These are phyloP conservation scores for Colletotrichum sojae DNA, from an alignment of 2,329 filamentous ascomycete species.

Conservation along the genomic window DNA sequence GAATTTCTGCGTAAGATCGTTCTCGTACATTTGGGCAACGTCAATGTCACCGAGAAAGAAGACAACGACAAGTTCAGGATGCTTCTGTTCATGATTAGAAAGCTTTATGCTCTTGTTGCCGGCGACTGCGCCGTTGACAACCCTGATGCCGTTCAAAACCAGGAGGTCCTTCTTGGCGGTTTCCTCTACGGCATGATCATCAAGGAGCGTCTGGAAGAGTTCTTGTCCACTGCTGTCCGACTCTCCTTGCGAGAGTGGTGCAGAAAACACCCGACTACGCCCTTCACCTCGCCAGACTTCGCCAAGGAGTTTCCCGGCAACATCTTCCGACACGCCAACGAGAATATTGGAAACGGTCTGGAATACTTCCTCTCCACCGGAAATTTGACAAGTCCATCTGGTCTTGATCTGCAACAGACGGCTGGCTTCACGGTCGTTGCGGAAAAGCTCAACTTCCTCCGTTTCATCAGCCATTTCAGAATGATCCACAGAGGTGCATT, in stretches of 20 bases:
- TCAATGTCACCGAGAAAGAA: constrained; percentile 86
- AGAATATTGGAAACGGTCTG: constrained; percentile 87
- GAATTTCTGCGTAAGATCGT: constrained; percentile 94
- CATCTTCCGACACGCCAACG: constrained; percentile 86
- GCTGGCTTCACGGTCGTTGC: constrained; percentile 97
- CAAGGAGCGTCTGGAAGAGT: constrained; percentile 94
- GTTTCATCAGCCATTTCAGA: constrained; percentile 98
- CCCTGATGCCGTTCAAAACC: constrained; percentile 95
- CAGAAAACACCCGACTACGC: constrained; percentile 70
- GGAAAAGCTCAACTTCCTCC: constrained; percentile 98
- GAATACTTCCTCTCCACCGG: constrained; percentile 98
- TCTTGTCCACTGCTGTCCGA: constrained; percentile 73
- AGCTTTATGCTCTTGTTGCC: constrained; percentile 92
- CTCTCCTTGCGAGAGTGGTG: constrained; percentile 70
- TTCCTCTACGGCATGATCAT: constrained; percentile 96
- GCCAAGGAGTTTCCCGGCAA: constrained; percentile 82
- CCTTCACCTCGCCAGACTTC: constrained; percentile 85
- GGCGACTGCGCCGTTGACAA: constrained; percentile 96
- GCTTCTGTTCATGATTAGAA: constrained; percentile 95
- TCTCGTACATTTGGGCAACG: constrained; percentile 89
- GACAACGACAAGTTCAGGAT: constrained; percentile 94
- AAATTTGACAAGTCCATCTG: constrained; percentile 91
- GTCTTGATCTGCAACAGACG: constrained; percentile 93
- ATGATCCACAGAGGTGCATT: constrained; percentile 99
- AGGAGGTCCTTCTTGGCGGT: constrained; percentile 93